Percentiles rank a stretch among this genome's conserved stretches.
Evolutionary conservation across 495 filamentous ascomycete species (phyloP).

Genomic region (Amorphotheca resinae): DNA sequence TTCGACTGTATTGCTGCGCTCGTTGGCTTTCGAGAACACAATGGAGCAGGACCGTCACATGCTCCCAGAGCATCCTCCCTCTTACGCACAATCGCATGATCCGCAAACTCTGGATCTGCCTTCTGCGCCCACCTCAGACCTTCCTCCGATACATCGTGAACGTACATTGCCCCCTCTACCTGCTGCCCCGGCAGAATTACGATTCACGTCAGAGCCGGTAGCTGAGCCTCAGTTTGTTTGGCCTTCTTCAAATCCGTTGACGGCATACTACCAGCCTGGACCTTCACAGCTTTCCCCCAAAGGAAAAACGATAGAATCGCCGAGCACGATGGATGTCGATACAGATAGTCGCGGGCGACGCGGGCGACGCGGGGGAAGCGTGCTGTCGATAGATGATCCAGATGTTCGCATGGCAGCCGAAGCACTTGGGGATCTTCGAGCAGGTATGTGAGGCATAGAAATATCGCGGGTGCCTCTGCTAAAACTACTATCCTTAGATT

Average conservation of each 20-base stretch:
- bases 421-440: constrained; percentile 70
- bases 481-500: constrained; percentile 27
- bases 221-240: constrained; percentile 26
- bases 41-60: constrained; percentile 34
- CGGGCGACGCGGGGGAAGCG: constrained; percentile 31
- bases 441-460: constrained; percentile 41
- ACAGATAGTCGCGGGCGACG: constrained; percentile 22
- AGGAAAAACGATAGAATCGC: constrained; percentile 6
- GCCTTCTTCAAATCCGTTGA: constrained; percentile 42
- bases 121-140: constrained; percentile 15
- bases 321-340: constrained; percentile 22
- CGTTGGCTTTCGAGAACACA: constrained; percentile 11
- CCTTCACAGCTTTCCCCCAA: constrained; percentile 20
- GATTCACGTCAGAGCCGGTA: constrained; percentile 2
- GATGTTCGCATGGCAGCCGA: constrained; percentile 73
- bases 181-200: constrained; percentile 6
- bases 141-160: constrained; percentile 16
- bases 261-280: constrained; percentile 32
- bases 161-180: constrained; percentile 19
- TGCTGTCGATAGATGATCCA: constrained; percentile 62
- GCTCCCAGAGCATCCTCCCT: constrained; percentile 24
- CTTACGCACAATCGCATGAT: constrained; percentile 32
- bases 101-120: constrained; percentile 21
- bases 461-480: background rate
- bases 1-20: constrained; percentile 5